A percentile compares a stretch with the other conserved stretches of the same genome.
Conservation (phyloP, 2,329 filamentous ascomycete species). For the Biscogniauxia sp. region DNA sequence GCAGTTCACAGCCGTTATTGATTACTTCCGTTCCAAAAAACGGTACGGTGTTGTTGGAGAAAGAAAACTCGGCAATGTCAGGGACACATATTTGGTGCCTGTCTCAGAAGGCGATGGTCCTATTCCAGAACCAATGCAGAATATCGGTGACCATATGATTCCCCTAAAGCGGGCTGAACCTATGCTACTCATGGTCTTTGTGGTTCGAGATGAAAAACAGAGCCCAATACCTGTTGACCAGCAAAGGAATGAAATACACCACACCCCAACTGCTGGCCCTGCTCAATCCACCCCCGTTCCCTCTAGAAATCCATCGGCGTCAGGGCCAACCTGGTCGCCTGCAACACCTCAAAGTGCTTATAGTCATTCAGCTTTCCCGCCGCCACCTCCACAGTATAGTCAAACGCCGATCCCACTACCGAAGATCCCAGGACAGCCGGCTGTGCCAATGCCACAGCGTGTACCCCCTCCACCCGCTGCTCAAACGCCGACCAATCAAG, state of each 20-base stretch:
- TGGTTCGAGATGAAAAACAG: slow-evolving; percentile 65
- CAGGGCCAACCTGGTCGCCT: slow-evolving; percentile 54
- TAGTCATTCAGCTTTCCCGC: slow-evolving; percentile 16
- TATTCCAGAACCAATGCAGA: slow-evolving; percentile 82
- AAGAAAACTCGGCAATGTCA: slow-evolving; percentile 70
- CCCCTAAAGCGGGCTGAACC: slow-evolving; percentile 70
- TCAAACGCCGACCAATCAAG: slow-evolving; percentile 28
- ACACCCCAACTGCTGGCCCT: slow-evolving; percentile 30
- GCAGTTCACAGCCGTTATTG: slow-evolving; percentile 73
- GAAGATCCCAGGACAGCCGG: slow-evolving; percentile 31
- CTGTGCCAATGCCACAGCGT: slow-evolving; percentile 20
- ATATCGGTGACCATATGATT: slow-evolving; percentile 81
- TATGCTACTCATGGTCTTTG: slow-evolving; percentile 79
- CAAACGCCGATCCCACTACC: slow-evolving; percentile 34
- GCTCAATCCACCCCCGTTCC: slow-evolving; percentile 27
- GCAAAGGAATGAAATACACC: slow-evolving; percentile 20
- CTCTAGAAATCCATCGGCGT: slow-evolving; percentile 47
- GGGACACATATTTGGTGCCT: slow-evolving; percentile 89
- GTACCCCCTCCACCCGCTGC: slow-evolving; percentile 13
- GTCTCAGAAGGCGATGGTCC: slow-evolving; percentile 68
- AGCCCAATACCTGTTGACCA: slow-evolving; percentile 32
- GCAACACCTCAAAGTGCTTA: slow-evolving; percentile 42
- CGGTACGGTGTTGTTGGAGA: slow-evolving; percentile 87
- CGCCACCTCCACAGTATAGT: slow-evolving; percentile 28
- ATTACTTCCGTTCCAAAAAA: slow-evolving; percentile 80